These are phyloP conservation scores for Fistulinella staudtii DNA, from an alignment of 1,284 basidiomycete species.

Conservation along the genomic window DNA sequence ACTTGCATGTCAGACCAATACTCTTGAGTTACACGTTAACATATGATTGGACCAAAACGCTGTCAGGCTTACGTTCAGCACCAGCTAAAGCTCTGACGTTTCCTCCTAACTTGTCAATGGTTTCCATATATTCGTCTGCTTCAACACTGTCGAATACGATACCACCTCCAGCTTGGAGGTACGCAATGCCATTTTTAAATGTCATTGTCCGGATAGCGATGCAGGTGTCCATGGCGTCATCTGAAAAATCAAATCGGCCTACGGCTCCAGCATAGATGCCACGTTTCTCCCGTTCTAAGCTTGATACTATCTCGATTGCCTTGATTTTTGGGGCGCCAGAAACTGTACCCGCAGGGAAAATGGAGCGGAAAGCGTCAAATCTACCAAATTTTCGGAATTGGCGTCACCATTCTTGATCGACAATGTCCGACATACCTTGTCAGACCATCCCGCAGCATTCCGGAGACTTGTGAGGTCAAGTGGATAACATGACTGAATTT, in stretches of 20 bases:
- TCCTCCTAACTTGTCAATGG: constrained; percentile 89
- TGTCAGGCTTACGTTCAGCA: constrained; percentile 76
- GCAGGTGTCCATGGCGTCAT: constrained; percentile 96
- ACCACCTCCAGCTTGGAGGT: constrained; percentile 95
- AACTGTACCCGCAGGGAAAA: constrained; percentile 99
- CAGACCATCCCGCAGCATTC: constrained; percentile 77
- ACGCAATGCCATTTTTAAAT: constrained; percentile 91
- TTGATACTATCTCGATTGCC: constrained; percentile 90
- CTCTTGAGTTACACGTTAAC: constrained; percentile 37
- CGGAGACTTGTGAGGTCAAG: constrained; percentile 93
- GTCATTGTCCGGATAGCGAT: constrained; percentile 99
- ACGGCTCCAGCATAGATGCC: constrained; percentile 98
- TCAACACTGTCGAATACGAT: constrained; percentile 98
- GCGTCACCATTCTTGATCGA: background rate
- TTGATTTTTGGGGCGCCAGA: constrained; percentile 99
- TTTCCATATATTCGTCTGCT: constrained; percentile 95
- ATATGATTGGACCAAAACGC: constrained; percentile 7
- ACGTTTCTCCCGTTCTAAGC: constrained; percentile 84
- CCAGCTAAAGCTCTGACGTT: constrained; percentile 84
- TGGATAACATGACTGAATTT: constrained; percentile 99
- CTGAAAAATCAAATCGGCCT: constrained; percentile 94
- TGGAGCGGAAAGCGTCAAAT: constrained; percentile 98
- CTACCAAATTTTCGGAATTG: constrained; percentile 37
- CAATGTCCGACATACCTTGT: constrained; percentile 55
- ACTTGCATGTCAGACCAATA: constrained; percentile 67